phyloP scores from a whole-genome alignment of 768 basidiomycete genomes.

The Russula olivacea region DNA sequence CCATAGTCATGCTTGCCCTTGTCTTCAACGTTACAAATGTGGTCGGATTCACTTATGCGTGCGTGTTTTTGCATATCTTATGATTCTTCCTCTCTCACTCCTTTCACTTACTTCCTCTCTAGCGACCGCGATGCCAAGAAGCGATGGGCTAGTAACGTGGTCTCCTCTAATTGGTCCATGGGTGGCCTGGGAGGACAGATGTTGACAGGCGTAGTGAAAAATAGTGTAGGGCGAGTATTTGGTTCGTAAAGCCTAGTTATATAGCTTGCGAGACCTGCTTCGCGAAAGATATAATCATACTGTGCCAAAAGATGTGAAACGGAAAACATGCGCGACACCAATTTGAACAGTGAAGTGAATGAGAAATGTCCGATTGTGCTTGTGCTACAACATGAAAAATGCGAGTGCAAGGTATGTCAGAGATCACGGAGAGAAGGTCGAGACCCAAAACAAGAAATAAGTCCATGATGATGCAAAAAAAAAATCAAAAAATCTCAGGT shows the following conservation, averaged over 20 bases:
- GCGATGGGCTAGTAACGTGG: slow-evolving; percentile 76
- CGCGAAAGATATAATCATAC: background rate
- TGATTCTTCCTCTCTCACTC: background rate
- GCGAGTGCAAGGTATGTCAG: slow-evolving; percentile 19
- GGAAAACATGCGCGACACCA: slow-evolving; percentile 1
- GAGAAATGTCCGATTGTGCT: slow-evolving; percentile 11
- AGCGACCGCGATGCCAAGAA: slow-evolving; percentile 92
- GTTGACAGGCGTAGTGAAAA: slow-evolving; percentile 75
- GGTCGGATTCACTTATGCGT: slow-evolving; percentile 96
- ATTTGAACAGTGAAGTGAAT: slow-evolving; percentile 1
- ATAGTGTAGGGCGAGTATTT: slow-evolving; percentile 73
- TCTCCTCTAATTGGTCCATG: slow-evolving; percentile 63
- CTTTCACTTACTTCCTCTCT: slow-evolving; percentile 1
- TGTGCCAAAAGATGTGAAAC: background rate
- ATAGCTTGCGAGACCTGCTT: slow-evolving; percentile 1
- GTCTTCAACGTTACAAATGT: slow-evolving; percentile 96
- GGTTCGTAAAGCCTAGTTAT: slow-evolving; percentile 32
- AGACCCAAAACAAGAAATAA: slow-evolving; percentile 10
- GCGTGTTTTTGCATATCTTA: slow-evolving; percentile 30
- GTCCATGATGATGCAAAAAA: slow-evolving; percentile 17
- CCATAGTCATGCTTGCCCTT: slow-evolving; percentile 88
- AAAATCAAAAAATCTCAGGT: background rate
- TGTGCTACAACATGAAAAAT: slow-evolving; percentile 21
- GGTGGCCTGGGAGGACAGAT: slow-evolving; percentile 84
- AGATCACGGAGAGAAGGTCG: slow-evolving; percentile 10